Percentiles rank a stretch among this genome's conserved stretches.
These are phyloP conservation scores for Curvularia verruculosa DNA, from an alignment of 2,329 filamentous ascomycete species.

Conservation along the genomic window DNA sequence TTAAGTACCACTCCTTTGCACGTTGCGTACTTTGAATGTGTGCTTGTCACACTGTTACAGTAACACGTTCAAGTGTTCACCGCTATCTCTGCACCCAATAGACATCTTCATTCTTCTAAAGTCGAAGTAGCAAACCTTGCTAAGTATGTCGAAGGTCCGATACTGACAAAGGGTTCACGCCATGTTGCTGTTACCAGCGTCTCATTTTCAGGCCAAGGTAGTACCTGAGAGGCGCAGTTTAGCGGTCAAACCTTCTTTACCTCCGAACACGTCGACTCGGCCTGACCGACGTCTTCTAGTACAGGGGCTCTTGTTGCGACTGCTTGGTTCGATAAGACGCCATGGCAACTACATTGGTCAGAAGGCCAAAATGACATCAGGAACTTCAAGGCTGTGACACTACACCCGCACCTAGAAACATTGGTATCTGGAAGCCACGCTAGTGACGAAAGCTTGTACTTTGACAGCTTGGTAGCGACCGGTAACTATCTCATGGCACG, in stretches of 20 bases:
- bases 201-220: conserved; percentile 7
- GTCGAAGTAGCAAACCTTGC: conserved; percentile 14
- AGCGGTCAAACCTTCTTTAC: conserved; percentile 10
- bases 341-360: conserved; percentile 4
- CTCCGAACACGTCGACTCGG: conserved; percentile 16
- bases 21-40: conserved; percentile 4
- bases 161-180: conserved; percentile 10
- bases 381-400: conserved; percentile 7
- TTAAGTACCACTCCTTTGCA: conserved; percentile 7
- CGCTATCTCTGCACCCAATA: conserved; percentile 16
- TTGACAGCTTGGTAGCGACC: conserved; percentile 25
- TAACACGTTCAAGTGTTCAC: conserved; percentile 19
- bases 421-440: conserved; percentile 20
- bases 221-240: conserved; percentile 9
- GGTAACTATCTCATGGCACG: neutral
- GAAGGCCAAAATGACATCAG: conserved; percentile 7
- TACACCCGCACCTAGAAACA: conserved; percentile 7
- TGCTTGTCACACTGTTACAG: conserved; percentile 25
- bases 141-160: conserved; percentile 1
- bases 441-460: conserved; percentile 22
- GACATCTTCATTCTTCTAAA: neutral
- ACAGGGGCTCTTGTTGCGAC: conserved; percentile 1
- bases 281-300: conserved; percentile 11
- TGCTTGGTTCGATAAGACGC: conserved; percentile 9
- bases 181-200: conserved; percentile 9